phyloP scores from a whole-genome alignment of 140 eudicot genomes.

The Ambrosia hybrid region DNA sequence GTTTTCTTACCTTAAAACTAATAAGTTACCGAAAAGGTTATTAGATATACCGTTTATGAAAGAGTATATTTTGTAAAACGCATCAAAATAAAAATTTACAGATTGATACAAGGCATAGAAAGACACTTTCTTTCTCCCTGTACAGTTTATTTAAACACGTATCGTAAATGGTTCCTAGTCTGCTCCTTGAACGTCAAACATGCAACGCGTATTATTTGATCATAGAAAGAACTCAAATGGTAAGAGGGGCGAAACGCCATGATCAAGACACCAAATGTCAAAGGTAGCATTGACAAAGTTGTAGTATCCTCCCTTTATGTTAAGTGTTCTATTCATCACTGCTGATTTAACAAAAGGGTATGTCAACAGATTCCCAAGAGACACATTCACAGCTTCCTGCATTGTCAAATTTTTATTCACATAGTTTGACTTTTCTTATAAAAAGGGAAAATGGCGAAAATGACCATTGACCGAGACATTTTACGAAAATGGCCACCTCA shows the following conservation, averaged over 20 bases:
- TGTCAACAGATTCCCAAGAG: constrained; percentile 65
- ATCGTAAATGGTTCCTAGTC: not conserved
- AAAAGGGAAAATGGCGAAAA: too few relatives aligned
- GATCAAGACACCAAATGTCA: constrained; percentile 73
- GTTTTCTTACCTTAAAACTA: too few relatives aligned
- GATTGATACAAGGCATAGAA: constrained; percentile 5
- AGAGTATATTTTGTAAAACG: not conserved
- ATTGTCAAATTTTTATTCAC: not conserved
- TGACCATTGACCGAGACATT: too few relatives aligned
- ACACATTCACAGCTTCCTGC: constrained; percentile 92
- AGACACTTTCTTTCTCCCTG: not conserved
- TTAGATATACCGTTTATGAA: not conserved
- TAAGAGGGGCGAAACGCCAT: constrained; percentile 46
- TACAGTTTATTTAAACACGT: constrained; percentile 16
- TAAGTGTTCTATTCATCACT: constrained; percentile 40
- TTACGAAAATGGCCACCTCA: too few relatives aligned
- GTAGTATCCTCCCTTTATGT: constrained; percentile 77
- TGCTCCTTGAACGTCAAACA: not conserved
- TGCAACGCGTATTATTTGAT: not conserved
- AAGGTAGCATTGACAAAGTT: constrained; percentile 69
- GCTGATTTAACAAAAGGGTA: constrained; percentile 81
- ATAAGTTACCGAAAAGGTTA: too few relatives aligned
- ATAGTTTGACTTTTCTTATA: too few relatives aligned
- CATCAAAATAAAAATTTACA: not conserved
- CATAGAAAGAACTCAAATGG: not conserved